Evolutionary conservation across 2,329 filamentous ascomycete species (phyloP), one percentile per base, ranked within the genome.

Genomic region (Paecilomyces sp.): DNA sequence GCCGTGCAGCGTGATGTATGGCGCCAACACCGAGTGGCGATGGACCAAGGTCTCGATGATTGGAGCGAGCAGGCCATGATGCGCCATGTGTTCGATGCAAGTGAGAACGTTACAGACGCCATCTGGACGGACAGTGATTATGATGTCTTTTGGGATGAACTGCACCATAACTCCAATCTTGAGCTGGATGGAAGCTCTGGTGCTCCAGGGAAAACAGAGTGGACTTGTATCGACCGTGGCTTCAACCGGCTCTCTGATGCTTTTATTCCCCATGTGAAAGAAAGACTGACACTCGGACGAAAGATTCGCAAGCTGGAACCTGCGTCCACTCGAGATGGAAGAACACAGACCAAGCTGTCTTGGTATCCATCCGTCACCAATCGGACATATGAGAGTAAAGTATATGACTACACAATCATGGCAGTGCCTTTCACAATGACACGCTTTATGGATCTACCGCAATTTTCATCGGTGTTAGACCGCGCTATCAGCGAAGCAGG

Each of bases 331-430:
- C 55, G 36, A 2, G 55, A 64, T 22, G 60, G 60, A 7, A 58
- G 56, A 9, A 64, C 60, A 2, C 55, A 59, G 7, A 67, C 66
- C 2, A 60, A 61, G 9, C 54, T 69, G 3, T 68, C 64, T 2
- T 69, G 67, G 67, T 68, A 64, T 53, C 65, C 66, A n/a, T 61
- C 51, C 18, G 56, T 64, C 25, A 60, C 55, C 1, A 66, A 69
- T 47, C 63, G 65, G n/a, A 68, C 66, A 13, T 63, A 54, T 41
- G 63, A 69, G 31, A 64, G 66, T 3, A 70, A 73, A n/a, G 64
- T 66, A 1, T 77, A 75, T 34, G 74, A 77, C 58, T 76, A 76
- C 58, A 66, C 74, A 1, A 69, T 77, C 51, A 74, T 75, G 64
- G 71, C 71, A 7, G 70, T 71, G 0, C 75, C 75, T 0, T 70